A percentile compares a stretch with the other conserved stretches of the same genome.
Conservation (phyloP, 2,329 filamentous ascomycete genomes). For the Teratosphaeriaceae sp. region DNA sequence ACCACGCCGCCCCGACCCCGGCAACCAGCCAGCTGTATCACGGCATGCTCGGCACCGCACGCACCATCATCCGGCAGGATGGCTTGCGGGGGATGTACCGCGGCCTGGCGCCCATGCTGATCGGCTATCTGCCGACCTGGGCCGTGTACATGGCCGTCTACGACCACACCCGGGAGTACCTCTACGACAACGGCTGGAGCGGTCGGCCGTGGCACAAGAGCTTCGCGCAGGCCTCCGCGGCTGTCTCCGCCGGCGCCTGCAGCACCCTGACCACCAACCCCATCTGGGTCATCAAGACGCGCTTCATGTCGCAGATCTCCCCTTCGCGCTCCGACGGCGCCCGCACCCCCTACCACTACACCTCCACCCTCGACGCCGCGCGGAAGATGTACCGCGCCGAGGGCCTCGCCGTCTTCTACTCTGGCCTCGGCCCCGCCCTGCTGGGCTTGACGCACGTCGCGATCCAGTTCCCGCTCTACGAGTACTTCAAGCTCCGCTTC, state of each 20-base stretch:
- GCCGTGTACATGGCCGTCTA: conserved; percentile 97
- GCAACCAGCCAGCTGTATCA: conserved; percentile 61
- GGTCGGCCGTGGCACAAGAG: conserved; percentile 53
- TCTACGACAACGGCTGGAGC: conserved; percentile 50
- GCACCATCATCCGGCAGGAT: conserved; percentile 79
- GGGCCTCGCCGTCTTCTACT: conserved; percentile 87
- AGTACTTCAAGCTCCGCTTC: conserved; percentile 84
- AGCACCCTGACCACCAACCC: conserved; percentile 94
- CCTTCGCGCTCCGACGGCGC: conserved; percentile 47
- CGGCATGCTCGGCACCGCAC: conserved; percentile 79
- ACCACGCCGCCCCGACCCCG: conserved; percentile 16
- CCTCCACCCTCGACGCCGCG: conserved; percentile 80
- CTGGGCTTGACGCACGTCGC: conserved; percentile 91
- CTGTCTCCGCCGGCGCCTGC: conserved; percentile 81
- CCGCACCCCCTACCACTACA: conserved; percentile 82
- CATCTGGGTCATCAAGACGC: conserved; percentile 99
- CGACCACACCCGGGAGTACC: conserved; percentile 73
- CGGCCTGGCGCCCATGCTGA: conserved; percentile 85
- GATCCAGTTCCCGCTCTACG: conserved; percentile 94
- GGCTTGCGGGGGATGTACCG: conserved; percentile 87
- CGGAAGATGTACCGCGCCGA: conserved; percentile 93
- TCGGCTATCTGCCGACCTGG: conserved; percentile 97
- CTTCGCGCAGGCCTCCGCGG: conserved; percentile 79
- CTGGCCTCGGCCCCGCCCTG: conserved; percentile 83
- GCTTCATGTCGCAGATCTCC: conserved; percentile 89